Evolutionary conservation across 2,329 filamentous ascomycete genomes (phyloP).

Genomic region (Septoria petroselini): DNA sequence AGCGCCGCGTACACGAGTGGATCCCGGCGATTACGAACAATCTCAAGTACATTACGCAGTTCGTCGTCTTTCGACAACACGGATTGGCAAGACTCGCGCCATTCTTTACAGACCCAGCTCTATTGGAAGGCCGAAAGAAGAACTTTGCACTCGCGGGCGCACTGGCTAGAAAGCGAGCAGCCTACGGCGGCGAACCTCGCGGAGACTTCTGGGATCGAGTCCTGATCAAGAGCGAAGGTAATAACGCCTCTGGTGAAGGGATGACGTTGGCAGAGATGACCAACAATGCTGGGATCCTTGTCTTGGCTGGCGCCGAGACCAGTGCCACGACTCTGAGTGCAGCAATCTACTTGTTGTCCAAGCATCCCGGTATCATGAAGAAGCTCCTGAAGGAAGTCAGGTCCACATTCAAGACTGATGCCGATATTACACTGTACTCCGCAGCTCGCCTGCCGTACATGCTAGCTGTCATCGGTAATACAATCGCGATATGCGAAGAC

Average conservation of each 20-base stretch:
- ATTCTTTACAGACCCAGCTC: constrained; percentile 12
- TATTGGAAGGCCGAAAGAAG: constrained; percentile 11
- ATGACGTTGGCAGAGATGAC: constrained; percentile 33
- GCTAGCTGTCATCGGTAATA: constrained; percentile 36
- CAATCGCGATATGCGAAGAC: too few species aligned
- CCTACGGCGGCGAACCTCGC: constrained; percentile 13
- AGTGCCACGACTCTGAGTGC: constrained; percentile 34
- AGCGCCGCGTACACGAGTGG: constrained; percentile 39
- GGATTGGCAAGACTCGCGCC: constrained; percentile 7
- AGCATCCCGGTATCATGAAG: constrained; percentile 31
- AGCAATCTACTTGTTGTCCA: constrained; percentile 29
- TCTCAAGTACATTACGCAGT: constrained; percentile 26
- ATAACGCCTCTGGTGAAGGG: constrained; percentile 25
- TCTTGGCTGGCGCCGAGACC: constrained; percentile 37
- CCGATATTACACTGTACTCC: constrained; percentile 30
- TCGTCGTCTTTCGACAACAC: neutral
- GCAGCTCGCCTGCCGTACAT: constrained; percentile 38
- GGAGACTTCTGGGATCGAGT: constrained; percentile 24
- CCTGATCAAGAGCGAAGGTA: constrained; percentile 19
- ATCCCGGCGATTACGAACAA: constrained; percentile 28
- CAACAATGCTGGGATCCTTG: constrained; percentile 31
- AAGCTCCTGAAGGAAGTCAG: constrained; percentile 46
- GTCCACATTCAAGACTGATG: constrained; percentile 36
- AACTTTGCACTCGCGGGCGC: constrained; percentile 24
- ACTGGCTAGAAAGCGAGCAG: constrained; percentile 15